Conservation (phyloP, 108 stramenopile species). For the Craspedostauros australis region DNA sequence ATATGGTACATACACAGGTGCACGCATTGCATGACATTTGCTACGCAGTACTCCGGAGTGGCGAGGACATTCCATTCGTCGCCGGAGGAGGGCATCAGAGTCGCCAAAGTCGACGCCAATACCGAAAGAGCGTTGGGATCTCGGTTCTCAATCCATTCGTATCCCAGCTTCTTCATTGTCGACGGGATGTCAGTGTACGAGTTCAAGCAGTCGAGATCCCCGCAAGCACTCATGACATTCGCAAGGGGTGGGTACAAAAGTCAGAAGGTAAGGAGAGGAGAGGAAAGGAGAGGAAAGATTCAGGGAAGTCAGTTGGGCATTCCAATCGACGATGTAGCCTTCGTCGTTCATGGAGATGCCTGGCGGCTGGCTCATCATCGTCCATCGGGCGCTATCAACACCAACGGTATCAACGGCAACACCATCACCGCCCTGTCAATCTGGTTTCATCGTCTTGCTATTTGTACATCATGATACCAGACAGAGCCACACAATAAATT, state of each 20-base stretch:
- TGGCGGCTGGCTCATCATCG: neutral
- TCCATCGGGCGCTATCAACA: neutral
- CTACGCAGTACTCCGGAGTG: conserved; percentile 46
- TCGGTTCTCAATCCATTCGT: conserved; percentile 64
- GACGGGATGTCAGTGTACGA: conserved; percentile 72
- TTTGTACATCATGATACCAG: too few species aligned
- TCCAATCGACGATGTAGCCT: neutral
- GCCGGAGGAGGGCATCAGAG: conserved; percentile 43
- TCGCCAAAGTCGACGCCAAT: conserved; percentile 77
- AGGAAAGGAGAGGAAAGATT: conserved; percentile 13
- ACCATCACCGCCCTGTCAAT: too few species aligned
- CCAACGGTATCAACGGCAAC: too few species aligned
- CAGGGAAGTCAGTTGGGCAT: neutral
- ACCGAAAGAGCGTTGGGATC: conserved; percentile 50
- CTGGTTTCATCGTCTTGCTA: too few species aligned
- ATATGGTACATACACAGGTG: conserved; percentile 29
- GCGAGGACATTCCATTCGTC: conserved; percentile 33
- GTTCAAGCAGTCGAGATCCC: conserved; percentile 42
- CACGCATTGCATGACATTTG: conserved; percentile 60
- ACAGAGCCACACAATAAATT: too few species aligned
- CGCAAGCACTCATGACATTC: conserved; percentile 57
- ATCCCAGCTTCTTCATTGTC: conserved; percentile 72
- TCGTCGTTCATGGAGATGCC: neutral
- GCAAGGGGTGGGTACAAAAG: conserved; percentile 40
- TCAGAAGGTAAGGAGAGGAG: conserved; percentile 25